Evolutionary conservation across 192 early-diverging fungal genomes (phyloP), one percentile per base, ranked within the genome.

Genomic region (Haplosporangium gracile): DNA sequence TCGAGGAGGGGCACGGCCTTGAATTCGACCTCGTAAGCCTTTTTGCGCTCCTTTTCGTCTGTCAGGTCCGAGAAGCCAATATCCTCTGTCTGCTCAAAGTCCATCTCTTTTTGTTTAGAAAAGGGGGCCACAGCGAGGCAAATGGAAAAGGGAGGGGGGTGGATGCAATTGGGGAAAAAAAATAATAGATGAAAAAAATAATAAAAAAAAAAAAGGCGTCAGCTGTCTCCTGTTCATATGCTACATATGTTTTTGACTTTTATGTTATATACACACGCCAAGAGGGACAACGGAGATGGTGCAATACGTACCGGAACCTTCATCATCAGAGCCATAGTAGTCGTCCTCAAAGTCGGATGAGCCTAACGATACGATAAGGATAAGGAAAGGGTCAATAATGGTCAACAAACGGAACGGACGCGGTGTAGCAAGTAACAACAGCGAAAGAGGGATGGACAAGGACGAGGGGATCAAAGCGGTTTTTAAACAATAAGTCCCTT

Each of bases 11-110:
- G 89, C 75, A 93, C 92, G 74, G 94, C 93, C 34, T 81, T 87
- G 74, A 91, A 97, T 51, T 96, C 96, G 7, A 97, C 94, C 80
- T 96, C 89, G 83, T 95, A 96, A 22, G 80, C 85, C 77, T 92
- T 92, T 74, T 90, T 91, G 11, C 84, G 81, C 74, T 93, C 88
- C 74, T 90, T 89, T 45, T 93, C 92, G 20, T 89, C 81, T 42
- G 93, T 81, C 24, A 92, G 90, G 34, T 91, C 91, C 13, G 81
- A 85, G 81, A 94, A 94, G 2, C 76, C 91, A 32, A 89, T 72
- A 69, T 93, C 93, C 18, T 88, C 92, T 42, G 83, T 42, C 32
- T 88, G 82, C 32, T 92, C 91, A 34, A 94, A 92, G 24, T 87
- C 81, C 68, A 82, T 74, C 38, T 82, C 83, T 82, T 32, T 29